A percentile compares a stretch with the other conserved stretches of the same genome.
These are phyloP conservation scores for Acrocalymma vagum DNA, from an alignment of 2,329 filamentous ascomycete genomes.

Conservation along the genomic window DNA sequence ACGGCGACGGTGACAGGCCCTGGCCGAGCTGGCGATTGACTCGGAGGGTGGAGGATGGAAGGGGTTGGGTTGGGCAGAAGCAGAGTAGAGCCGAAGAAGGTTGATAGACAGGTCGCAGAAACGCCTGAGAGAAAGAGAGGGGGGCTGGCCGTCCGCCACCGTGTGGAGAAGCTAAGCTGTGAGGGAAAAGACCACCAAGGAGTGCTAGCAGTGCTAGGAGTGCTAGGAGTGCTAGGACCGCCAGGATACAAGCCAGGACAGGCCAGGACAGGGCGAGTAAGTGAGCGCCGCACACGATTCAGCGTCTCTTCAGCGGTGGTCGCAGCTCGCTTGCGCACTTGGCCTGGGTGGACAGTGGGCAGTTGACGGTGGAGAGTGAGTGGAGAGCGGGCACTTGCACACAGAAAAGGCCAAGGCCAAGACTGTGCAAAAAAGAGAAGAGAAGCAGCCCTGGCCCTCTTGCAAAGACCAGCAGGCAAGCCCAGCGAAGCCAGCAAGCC, in stretches of 20 bases:
- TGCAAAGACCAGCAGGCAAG: no score
- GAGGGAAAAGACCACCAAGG: no score
- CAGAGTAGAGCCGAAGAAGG: conserved; percentile 5
- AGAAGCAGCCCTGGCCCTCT: no score
- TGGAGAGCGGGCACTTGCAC: no score
- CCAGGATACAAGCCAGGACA: not conserved
- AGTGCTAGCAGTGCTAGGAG: no score
- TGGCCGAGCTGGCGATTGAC: not conserved
- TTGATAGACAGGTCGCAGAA: not conserved
- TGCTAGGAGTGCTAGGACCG: not conserved
- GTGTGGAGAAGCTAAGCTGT: not conserved
- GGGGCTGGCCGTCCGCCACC: conserved; percentile 4
- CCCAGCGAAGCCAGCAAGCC: conserved; percentile 27
- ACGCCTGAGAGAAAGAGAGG: conserved; percentile 1
- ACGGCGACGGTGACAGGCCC: not conserved
- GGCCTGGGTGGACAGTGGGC: not conserved
- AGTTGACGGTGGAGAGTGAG: not conserved
- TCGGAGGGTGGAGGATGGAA: not conserved
- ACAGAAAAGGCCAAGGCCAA: no score
- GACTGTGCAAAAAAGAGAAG: no score
- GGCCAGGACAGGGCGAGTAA: conserved; percentile 24
- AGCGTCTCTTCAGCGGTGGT: conserved; percentile 15
- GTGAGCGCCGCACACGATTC: conserved; percentile 25
- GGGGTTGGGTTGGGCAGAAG: conserved; percentile 3
- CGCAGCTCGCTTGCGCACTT: conserved; percentile 35